These are phyloP conservation scores for Pseudocercospora fijiensis DNA, from an alignment of 2,329 filamentous ascomycete genomes.

Conservation along the genomic window DNA sequence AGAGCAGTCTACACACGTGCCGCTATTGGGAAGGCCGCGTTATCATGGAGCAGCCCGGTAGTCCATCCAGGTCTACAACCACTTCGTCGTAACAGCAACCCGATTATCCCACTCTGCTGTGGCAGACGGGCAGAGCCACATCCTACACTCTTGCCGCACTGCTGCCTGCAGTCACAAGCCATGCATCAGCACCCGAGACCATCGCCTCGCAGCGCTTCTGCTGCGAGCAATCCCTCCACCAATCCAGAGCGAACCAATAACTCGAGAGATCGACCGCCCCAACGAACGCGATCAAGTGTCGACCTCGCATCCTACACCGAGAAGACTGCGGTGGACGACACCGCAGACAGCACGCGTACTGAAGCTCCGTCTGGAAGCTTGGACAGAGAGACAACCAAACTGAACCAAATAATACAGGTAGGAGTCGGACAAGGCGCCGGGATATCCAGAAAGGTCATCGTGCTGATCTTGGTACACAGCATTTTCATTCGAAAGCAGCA, in stretches of 20 bases:
- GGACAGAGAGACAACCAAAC: conserved; percentile 70
- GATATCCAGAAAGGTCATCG: not conserved
- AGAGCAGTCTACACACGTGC: conserved; percentile 12
- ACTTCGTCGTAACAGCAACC: conserved; percentile 21
- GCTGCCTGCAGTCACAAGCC: conserved; percentile 17
- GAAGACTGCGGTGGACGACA: conserved; percentile 48
- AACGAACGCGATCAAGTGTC: conserved; percentile 55
- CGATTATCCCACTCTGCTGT: conserved; percentile 2
- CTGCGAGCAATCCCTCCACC: conserved; percentile 69
- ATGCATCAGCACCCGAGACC: conserved; percentile 92
- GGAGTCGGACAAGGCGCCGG: conserved; percentile 21
- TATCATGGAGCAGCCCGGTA: conserved; percentile 28
- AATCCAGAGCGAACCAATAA: conserved; percentile 71
- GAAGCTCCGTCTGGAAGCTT: conserved; percentile 45
- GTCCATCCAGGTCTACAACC: conserved; percentile 18
- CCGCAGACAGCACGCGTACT: conserved; percentile 37
- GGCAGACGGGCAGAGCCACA: not conserved
- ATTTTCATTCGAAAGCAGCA: conserved; percentile 86
- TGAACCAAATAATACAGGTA: conserved; percentile 94
- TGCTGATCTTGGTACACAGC: conserved; percentile 54
- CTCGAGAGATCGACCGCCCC: conserved; percentile 60
- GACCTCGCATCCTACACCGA: conserved; percentile 52
- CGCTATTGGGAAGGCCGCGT: conserved; percentile 21
- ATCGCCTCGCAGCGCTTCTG: conserved; percentile 69
- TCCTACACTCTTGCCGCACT: not conserved